Percentiles rank a stretch among this genome's conserved stretches.
phyloP scores from a whole-genome alignment of 148 eudicot species.

The Rhododendron williamsianum region DNA sequence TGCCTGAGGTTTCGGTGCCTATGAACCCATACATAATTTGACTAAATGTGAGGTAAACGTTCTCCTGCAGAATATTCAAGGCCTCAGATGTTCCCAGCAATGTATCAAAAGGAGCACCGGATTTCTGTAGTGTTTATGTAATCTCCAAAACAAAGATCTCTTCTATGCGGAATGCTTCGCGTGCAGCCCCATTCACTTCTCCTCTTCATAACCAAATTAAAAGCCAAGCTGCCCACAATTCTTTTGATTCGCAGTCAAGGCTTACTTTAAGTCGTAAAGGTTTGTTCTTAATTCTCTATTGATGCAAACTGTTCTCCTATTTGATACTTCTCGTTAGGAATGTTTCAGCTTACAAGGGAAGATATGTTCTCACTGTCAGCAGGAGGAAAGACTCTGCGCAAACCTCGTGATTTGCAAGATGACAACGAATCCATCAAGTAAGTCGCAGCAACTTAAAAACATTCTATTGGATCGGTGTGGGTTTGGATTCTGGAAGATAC shows the following conservation, averaged over 20 bases:
- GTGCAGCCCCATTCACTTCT: conserved; percentile 54
- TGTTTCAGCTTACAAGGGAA: background rate
- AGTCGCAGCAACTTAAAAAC: background rate
- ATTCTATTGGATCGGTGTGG: background rate
- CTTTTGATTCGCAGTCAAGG: conserved; percentile 13
- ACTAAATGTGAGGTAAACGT: background rate
- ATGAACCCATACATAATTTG: background rate
- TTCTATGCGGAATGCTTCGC: conserved; percentile 53
- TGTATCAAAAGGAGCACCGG: conserved; percentile 68
- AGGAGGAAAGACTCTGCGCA: conserved; percentile 33
- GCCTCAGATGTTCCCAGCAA: conserved; percentile 49
- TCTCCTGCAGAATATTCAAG: conserved; percentile 50
- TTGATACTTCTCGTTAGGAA: background rate
- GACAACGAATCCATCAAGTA: conserved; percentile 37
- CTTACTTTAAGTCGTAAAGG: conserved; percentile 7
- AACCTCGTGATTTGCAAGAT: conserved; percentile 17
- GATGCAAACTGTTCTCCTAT: background rate
- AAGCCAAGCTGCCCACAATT: conserved; percentile 22
- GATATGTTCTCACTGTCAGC: conserved; percentile 19
- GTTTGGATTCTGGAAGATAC: background rate
- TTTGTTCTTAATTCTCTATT: background rate
- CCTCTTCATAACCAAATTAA: conserved; percentile 57
- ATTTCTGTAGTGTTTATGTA: conserved; percentile 81
- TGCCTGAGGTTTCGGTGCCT: background rate
- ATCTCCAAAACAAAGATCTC: conserved; percentile 77